These are phyloP conservation scores for Fusarium torulosum DNA, from an alignment of 2,329 filamentous ascomycete species.

Conservation along the genomic window DNA sequence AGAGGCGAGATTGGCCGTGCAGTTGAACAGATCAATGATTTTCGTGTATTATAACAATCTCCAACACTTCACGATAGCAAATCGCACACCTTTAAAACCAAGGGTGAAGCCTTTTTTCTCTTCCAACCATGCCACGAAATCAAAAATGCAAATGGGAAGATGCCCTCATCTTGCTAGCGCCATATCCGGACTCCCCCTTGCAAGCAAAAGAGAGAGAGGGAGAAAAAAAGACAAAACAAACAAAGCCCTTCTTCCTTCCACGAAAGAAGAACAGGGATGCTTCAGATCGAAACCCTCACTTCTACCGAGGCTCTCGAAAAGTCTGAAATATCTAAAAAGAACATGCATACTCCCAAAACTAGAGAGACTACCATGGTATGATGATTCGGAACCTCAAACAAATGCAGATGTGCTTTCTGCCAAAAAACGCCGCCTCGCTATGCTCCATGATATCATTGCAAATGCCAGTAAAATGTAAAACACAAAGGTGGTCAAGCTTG, in stretches of 20 bases:
- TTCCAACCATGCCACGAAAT: constrained; percentile 41
- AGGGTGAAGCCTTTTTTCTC: constrained; percentile 41
- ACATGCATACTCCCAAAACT: constrained; percentile 24
- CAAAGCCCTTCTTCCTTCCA: constrained; percentile 6
- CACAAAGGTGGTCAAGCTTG: constrained; percentile 29
- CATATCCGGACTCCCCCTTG: constrained; percentile 34
- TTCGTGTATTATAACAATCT: constrained; percentile 42
- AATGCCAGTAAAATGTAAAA: constrained; percentile 44
- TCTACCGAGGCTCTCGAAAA: constrained; percentile 24
- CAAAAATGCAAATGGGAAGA: constrained; percentile 29
- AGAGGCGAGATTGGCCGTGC: not conserved
- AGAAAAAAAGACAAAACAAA: constrained; percentile 9
- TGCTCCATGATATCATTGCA: constrained; percentile 52
- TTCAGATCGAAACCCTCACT: constrained; percentile 23
- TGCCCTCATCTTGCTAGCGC: constrained; percentile 32
- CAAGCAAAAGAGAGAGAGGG: too few relatives aligned
- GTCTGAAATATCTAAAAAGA: constrained; percentile 32
- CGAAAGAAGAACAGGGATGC: constrained; percentile 19
- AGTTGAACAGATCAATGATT: constrained; percentile 21
- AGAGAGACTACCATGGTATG: constrained; percentile 32
- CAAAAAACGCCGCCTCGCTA: constrained; percentile 57
- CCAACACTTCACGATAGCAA: constrained; percentile 20
- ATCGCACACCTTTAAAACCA: constrained; percentile 26
- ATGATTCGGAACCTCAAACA: constrained; percentile 40
- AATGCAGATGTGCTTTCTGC: constrained; percentile 45